Evolutionary conservation across 352 stramenopile species (phyloP), one percentile per base, ranked within the genome.

Genomic region (Phytopythium chamaehyphon): DNA sequence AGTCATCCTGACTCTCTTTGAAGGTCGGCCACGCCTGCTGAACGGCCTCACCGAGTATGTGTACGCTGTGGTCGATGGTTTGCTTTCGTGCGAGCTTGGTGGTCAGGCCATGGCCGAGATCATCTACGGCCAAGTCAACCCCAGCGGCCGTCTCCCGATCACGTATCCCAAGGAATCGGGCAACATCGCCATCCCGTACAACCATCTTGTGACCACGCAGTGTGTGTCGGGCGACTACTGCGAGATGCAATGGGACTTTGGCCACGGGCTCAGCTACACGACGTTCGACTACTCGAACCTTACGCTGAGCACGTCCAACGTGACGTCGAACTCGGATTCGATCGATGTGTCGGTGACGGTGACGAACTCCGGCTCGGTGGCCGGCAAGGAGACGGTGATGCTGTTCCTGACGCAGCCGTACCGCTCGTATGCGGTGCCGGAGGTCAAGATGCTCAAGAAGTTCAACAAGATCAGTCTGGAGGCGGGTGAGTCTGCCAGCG

Each of bases 31-130:
- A 19, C 73, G 86, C 22, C 55, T 95, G 12, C 66, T 96, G 5
- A 61, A 56, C 16, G 76, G 66, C 10, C 51, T 88, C 14, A 47
- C 71, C 0, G 62, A 76, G 16, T 54, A 62, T 22, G 84, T 84
- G 8, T 56, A 87, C 38, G 85, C 76, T 19, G 76, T 95, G 10
- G 55, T 96, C 9, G 50, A 91, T 31, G 83, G 62, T 7, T 69
- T 89, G 40, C 62, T 95, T 1, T 75, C 82, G 0, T 82, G 86
- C 16, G 77, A 89, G 28, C 57, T 68, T 6, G 83, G 85, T 7
- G 86, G 86, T 0, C 71, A 87, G 54, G 83, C 81, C 2, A 76
- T 95, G 38, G 79, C 86, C 7, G 80, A 95, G 43, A 82, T 95
- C 38, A 26, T 95, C 9, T 86, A 85, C 45, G 86, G 85, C 4